Percentiles rank a stretch among this genome's conserved stretches.
Evolutionary conservation across 495 filamentous ascomycete genomes (phyloP).

Genomic region (Trichoderma gamsii): DNA sequence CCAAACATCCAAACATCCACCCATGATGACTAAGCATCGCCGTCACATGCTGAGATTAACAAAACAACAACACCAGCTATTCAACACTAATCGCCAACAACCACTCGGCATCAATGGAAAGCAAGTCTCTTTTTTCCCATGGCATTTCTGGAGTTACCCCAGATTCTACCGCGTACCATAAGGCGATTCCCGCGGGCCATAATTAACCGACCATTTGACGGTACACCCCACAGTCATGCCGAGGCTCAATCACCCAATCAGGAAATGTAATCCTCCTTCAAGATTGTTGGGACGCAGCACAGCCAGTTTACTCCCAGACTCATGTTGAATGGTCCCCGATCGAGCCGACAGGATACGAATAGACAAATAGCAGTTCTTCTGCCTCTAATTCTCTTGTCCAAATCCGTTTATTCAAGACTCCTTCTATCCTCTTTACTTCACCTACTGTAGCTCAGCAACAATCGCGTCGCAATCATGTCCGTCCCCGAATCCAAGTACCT

Average conservation of each 20-base stretch:
- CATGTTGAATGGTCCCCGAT: neutral
- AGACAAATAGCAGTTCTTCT: neutral
- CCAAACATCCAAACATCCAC: too few relatives aligned
- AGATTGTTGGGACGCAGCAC: too few relatives aligned
- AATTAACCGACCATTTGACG: neutral
- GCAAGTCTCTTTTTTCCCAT: neutral
- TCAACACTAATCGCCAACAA: neutral
- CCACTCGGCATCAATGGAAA: neutral
- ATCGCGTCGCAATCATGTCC: conserved; percentile 46
- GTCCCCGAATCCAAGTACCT: conserved; percentile 67
- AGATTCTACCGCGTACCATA: neutral
- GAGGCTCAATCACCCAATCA: neutral
- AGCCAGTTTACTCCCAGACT: too few relatives aligned
- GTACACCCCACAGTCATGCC: neutral
- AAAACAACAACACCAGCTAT: neutral
- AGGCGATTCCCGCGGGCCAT: neutral
- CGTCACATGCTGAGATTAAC: neutral
- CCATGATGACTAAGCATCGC: neutral
- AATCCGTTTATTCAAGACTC: neutral
- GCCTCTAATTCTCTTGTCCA: neutral
- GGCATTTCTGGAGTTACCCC: neutral
- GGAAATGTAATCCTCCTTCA: too few relatives aligned
- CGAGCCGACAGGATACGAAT: neutral
- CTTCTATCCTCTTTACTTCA: neutral
- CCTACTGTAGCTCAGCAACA: neutral